Evolutionary conservation across 306 rosid genomes (phyloP).

Genomic region (Chamaecrista fasciculata): DNA sequence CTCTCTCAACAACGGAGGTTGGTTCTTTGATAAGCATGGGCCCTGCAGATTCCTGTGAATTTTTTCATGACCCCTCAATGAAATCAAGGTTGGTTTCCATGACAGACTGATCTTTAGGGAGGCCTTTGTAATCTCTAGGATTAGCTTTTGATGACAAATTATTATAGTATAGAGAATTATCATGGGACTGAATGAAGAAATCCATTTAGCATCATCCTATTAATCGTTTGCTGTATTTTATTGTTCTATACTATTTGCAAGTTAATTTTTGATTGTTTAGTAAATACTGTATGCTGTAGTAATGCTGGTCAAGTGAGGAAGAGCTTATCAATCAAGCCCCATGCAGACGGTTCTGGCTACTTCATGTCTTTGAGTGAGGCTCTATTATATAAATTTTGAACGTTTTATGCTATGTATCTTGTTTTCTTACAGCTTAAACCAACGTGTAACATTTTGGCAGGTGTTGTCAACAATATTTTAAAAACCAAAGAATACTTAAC

Average conservation of each 20-base stretch:
- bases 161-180: conserved; percentile 16
- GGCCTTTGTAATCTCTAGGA: conserved; percentile 4
- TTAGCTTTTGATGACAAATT: conserved; percentile 17
- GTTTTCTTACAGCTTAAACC: background rate
- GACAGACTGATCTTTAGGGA: background rate
- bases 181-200: conserved; percentile 20
- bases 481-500: conserved; percentile 56
- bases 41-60: conserved; percentile 78
- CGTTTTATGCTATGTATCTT: background rate
- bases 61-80: conserved; percentile 93
- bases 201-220: conserved; percentile 13
- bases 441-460: conserved; percentile 46
- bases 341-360: conserved; percentile 65
- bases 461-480: conserved; percentile 58
- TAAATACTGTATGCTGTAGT: conserved; percentile 49
- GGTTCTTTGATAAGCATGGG: conserved; percentile 86
- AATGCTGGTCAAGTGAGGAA: conserved; percentile 96
- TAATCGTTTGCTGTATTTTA: background rate
- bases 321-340: conserved; percentile 77
- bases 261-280: conserved; percentile 25
- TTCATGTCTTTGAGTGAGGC: conserved; percentile 78
- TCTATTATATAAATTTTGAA: background rate
- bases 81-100: conserved; percentile 62
- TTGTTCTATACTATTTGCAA: background rate
- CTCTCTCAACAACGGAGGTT: conserved; percentile 80